These are phyloP conservation scores for bread wheat (Triticum aestivum) DNA, from an alignment of 176 grass and related monocot species.

Conservation along the genomic window DNA sequence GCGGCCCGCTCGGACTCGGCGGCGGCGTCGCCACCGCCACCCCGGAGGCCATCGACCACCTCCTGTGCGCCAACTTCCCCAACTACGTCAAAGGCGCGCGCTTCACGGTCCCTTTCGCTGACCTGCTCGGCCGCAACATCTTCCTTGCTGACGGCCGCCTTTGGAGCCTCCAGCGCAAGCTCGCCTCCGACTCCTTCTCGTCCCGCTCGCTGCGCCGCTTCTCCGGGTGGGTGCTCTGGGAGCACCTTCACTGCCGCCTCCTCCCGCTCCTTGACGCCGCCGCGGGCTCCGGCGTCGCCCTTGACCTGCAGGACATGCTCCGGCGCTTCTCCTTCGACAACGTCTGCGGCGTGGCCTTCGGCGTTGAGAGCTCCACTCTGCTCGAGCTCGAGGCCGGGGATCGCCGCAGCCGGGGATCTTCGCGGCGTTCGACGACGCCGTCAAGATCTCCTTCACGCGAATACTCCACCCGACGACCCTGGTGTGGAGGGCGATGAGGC, in stretches of 20 bases:
- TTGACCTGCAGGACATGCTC: slow-evolving; percentile 64
- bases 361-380: slow-evolving; percentile 40
- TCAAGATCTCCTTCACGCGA: slow-evolving; percentile 56
- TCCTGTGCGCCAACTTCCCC: slow-evolving; percentile 46
- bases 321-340: slow-evolving; percentile 60
- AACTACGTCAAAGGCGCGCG: slow-evolving; percentile 75
- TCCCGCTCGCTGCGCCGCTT: slow-evolving; percentile 49
- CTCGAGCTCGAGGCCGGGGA: neutral
- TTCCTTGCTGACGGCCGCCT: slow-evolving; percentile 50
- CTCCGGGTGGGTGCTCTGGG: slow-evolving; percentile 32
- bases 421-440: slow-evolving; percentile 53
- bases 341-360: slow-evolving; percentile 59
- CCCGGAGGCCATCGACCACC: slow-evolving; percentile 47
- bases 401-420: slow-evolving; percentile 21
- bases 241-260: slow-evolving; percentile 36
- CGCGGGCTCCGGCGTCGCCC: slow-evolving; percentile 4
- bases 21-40: slow-evolving; percentile 63
- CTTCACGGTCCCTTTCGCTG: slow-evolving; percentile 28
- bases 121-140: slow-evolving; percentile 56
- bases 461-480: slow-evolving; percentile 48
- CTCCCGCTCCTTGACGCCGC: slow-evolving; percentile 42
- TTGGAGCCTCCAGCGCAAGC: slow-evolving; percentile 70
- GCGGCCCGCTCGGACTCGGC: slow-evolving; percentile 38
- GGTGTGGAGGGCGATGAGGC: slow-evolving; percentile 44
- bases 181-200: slow-evolving; percentile 56